Evolutionary conservation across 139 green algal genomes (phyloP), one percentile per base, ranked within the genome.

Genomic region (Auxenochlorella pyrenoidosa): DNA sequence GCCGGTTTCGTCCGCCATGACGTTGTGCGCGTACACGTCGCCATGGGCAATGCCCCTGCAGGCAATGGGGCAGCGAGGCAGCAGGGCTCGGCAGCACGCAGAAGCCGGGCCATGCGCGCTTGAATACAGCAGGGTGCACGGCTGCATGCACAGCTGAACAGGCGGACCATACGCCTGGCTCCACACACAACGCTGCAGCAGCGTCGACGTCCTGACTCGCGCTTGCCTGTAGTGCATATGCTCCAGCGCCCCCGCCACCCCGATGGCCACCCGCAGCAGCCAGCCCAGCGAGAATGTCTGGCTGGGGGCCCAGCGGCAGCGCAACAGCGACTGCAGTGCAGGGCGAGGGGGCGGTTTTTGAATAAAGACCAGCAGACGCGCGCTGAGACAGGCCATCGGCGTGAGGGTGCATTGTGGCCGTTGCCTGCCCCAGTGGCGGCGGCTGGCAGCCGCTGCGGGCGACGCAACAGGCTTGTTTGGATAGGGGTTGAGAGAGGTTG

Each of bases 1-100:
- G 15, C 86, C 91, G 0, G 90, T 41, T 34, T 88, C 76, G 21
- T 92, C 88, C 24, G 90, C 90, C 58, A 97, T 87, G 22, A 95
- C 75, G 86, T 98, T 98, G 93, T 98, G 95, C 0, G 93, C 95
- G 65, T 98, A 98, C 75, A 98, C 93, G 79, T 98, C 95, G 18
- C 95, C 95, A 86, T 96, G 95, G 60, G 82, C 91, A 22, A 97
- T 91, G 51, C 88, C 70, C 30, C 84, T 89, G 26, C 34, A 38
- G 76, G 26, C 43, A 24, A 63, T 26, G 54, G 77, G 47, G 41
- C 28, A 28, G 19, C 24, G 13, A 58, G 34, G 70, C 6, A 8
- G n/a, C 28, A 75, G 68, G n/a, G n/a, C 6, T 41, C 5, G n/a
- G 18, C 5, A 43, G 68, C 28, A 21, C 43, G 28, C 13, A 36